A percentile compares a stretch with the other conserved stretches of the same genome.
These are phyloP conservation scores for Caryopteris hybrid DNA, from an alignment of 305 asterid species.

Conservation along the genomic window DNA sequence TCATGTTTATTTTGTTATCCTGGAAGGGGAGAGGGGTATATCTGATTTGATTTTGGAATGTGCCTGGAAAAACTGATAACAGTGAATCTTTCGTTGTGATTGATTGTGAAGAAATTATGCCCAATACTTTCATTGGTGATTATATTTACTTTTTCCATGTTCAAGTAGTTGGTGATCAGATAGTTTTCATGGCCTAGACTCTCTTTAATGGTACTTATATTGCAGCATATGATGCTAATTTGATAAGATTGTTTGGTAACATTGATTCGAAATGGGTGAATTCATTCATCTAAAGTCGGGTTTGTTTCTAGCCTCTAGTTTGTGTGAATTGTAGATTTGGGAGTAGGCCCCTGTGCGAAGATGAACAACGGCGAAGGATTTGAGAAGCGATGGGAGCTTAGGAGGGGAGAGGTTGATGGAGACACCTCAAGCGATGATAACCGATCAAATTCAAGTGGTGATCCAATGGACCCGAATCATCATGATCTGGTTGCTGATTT, in stretches of 20 bases:
- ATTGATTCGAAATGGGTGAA: background rate
- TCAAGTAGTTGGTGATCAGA: background rate
- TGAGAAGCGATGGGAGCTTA: conserved; percentile 54
- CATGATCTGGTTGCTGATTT: conserved; percentile 9
- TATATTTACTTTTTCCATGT: background rate
- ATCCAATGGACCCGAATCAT: conserved; percentile 21
- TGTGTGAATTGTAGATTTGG: background rate
- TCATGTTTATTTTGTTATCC: background rate
- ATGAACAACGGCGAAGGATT: conserved; percentile 38
- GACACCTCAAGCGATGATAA: conserved; percentile 56
- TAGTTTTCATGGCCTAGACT: background rate
- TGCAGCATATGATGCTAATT: background rate
- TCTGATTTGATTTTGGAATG: background rate
- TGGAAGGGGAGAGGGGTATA: background rate
- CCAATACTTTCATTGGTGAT: background rate
- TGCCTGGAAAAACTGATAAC: background rate
- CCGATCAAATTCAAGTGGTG: conserved; percentile 30
- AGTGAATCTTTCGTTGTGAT: background rate
- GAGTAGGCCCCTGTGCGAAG: background rate
- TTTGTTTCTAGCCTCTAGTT: background rate
- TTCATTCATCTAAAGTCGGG: background rate
- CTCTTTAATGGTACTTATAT: background rate
- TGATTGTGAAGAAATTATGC: background rate
- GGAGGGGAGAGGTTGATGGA: conserved; percentile 42
- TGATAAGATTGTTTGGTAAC: background rate